Base-by-base conservation (phyloP, 2,329 filamentous ascomycete genomes). In the Pestalotiopsis sp. region DNA sequence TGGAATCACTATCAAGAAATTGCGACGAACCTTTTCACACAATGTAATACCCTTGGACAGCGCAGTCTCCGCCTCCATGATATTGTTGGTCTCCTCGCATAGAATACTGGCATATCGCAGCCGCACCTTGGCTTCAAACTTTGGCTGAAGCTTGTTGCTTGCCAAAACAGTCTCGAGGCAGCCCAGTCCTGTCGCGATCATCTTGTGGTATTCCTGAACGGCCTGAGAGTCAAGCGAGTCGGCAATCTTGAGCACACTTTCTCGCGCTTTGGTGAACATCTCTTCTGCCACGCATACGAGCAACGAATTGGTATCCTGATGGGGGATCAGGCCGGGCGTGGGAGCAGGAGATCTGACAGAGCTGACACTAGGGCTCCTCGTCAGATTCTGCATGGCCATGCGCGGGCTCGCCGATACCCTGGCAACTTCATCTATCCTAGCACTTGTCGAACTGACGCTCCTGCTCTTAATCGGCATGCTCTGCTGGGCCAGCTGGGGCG, bases 271-370 rank as follows among this genome's bases (percentile, higher is more conserved):
- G 30, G 82, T 81, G 65, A 94, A 88, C 73, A 92, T 94, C 71
- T 95, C 92, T 73, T 95, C 92, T 2, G 92, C 91, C 14, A 94
- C 83, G n/a, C 86, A 87, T 7, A 93, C 82, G 67, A 94, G 82
- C 9, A 94, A 80, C 2, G 89, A 82, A 2, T 87, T 81, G 0
- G 84, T 85, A 67, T 88, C 86, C 9, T 83, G 76, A 64, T 75
- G 74, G 64, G 85, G 82, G 68, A 86, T 78, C 14, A 83, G 78
- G 14, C 75, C 81, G 63, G 67, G 77, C 35, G 71, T 73, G 5
- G 71, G 73, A 35, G 75, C 73, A 22, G 75, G 76, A 17, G 77
- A 78, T 68, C 75, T 74, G 22, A 72, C 73, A 22, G 76, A 78
- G 67, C 75, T 74, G 24, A 78, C 75, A 65, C 77, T 78, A 13